Percentiles rank a stretch among this genome's conserved stretches.
phyloP scores from a whole-genome alignment of 192 early-diverging fungal species.

The Coemansia sp. region DNA sequence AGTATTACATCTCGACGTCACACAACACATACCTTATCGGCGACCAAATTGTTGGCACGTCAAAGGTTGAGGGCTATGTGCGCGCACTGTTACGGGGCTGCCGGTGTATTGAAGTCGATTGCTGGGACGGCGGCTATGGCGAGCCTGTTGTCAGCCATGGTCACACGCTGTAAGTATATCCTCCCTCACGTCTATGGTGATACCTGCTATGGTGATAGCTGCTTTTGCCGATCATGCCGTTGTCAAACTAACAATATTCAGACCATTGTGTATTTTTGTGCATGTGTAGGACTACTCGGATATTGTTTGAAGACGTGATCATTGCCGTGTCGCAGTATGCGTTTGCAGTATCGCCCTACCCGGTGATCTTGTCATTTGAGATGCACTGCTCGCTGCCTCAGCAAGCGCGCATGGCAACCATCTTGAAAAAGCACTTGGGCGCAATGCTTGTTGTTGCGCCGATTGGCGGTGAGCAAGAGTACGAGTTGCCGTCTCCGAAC shows the following conservation, averaged over 20 bases:
- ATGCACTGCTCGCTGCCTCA: constrained; percentile 74
- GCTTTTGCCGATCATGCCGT: background rate
- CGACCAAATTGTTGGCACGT: constrained; percentile 76
- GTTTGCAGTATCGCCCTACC: constrained; percentile 79
- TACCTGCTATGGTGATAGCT: background rate
- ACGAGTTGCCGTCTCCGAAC: constrained; percentile 67
- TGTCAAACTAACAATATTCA: background rate
- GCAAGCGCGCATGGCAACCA: constrained; percentile 73
- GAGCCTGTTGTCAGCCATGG: constrained; percentile 84
- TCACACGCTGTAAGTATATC: constrained; percentile 64
- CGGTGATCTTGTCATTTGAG: constrained; percentile 83
- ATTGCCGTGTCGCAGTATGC: constrained; percentile 83
- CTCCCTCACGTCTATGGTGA: background rate
- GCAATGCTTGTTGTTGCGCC: constrained; percentile 59
- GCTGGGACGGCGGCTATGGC: constrained; percentile 82
- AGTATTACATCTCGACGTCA: constrained; percentile 84
- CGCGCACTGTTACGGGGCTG: constrained; percentile 82
- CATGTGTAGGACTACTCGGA: constrained; percentile 61
- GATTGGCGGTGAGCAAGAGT: constrained; percentile 28
- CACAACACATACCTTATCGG: constrained; percentile 91
- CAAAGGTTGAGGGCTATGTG: constrained; percentile 86
- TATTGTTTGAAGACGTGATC: constrained; percentile 80
- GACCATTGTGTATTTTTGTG: background rate
- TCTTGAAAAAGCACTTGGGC: constrained; percentile 68
- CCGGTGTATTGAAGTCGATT: constrained; percentile 91